These are phyloP conservation scores for Microbotryomycetes sp. DNA, from an alignment of 1,284 basidiomycete genomes.

Conservation along the genomic window DNA sequence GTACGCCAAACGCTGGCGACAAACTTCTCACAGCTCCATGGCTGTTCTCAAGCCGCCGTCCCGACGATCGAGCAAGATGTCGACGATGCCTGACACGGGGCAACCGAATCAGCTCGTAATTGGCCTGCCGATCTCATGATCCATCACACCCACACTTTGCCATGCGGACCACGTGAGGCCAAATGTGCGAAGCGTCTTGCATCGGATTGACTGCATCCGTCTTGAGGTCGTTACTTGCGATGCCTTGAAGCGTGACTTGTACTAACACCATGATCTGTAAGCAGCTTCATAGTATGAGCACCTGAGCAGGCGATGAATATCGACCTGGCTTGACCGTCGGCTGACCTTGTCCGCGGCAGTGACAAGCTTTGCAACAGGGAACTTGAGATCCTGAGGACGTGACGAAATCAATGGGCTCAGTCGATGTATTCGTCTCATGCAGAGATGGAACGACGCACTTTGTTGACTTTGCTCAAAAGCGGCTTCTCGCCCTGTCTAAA, in stretches of 20 bases:
- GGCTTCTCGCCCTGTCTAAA: conserved; percentile 42
- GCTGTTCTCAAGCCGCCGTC: conserved; percentile 24
- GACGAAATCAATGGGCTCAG: background rate
- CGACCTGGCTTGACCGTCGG: background rate
- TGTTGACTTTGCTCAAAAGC: conserved; percentile 22
- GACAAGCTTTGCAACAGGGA: conserved; percentile 27
- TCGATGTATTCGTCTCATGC: too few relatives aligned
- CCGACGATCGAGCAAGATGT: conserved; percentile 24
- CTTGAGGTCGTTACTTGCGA: conserved; percentile 27
- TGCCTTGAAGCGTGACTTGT: conserved; percentile 28
- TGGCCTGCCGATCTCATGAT: too few relatives aligned
- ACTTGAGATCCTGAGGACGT: conserved; percentile 15
- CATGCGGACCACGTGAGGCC: conserved; percentile 25
- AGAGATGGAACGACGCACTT: conserved; percentile 6
- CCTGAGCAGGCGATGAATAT: background rate
- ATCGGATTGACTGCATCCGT: conserved; percentile 23
- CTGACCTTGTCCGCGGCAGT: conserved; percentile 32
- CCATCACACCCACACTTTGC: conserved; percentile 18
- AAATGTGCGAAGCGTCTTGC: conserved; percentile 23
- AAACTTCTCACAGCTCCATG: conserved; percentile 35
- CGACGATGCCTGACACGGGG: conserved; percentile 29
- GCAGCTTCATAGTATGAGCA: too few relatives aligned
- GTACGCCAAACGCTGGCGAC: background rate
- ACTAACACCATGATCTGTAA: conserved; percentile 22
- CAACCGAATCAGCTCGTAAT: too few relatives aligned